Percentiles rank a stretch among this genome's conserved stretches.
Evolutionary conservation across 2,329 filamentous ascomycete genomes (phyloP).

Genomic region (Colletotrichum euphorbiae): DNA sequence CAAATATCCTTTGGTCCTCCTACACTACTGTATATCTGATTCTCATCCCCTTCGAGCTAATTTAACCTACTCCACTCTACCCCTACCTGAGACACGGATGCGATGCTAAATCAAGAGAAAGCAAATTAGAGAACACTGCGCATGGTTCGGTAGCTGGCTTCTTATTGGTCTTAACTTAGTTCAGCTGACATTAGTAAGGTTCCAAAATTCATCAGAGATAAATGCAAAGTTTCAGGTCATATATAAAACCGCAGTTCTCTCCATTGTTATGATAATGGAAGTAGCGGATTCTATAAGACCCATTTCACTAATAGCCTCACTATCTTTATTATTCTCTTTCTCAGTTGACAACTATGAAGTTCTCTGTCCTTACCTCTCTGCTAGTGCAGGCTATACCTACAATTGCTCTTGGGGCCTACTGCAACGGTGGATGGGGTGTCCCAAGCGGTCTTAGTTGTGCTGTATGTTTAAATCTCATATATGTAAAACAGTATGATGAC

Average conservation of each 20-base stretch:
- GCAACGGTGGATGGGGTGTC: constrained; percentile 8
- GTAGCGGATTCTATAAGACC: too few species aligned
- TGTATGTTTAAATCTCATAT: not conserved
- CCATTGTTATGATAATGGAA: too few species aligned
- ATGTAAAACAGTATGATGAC: not conserved
- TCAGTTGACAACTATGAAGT: constrained; percentile 44
- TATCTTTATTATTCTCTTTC: not conserved
- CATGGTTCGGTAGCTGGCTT: not conserved
- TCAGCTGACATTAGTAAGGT: too few species aligned
- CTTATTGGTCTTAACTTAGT: not conserved
- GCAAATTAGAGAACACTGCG: not conserved
- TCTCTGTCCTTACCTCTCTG: constrained; percentile 3
- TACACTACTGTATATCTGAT: too few species aligned
- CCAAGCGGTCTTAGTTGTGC: not conserved
- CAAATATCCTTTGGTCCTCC: too few species aligned
- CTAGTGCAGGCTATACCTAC: constrained; percentile 5
- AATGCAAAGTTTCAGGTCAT: too few species aligned
- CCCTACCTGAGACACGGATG: not conserved
- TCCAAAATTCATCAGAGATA: too few species aligned
- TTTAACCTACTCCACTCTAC: not conserved
- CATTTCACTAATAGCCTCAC: too few species aligned
- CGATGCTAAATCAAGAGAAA: constrained; percentile 1
- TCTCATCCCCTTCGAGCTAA: not conserved
- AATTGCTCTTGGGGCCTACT: not conserved
- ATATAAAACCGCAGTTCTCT: too few species aligned